These are phyloP conservation scores for Planoprotostelium fungivorum DNA, from an alignment of 78 protist genomes.

Conservation along the genomic window DNA sequence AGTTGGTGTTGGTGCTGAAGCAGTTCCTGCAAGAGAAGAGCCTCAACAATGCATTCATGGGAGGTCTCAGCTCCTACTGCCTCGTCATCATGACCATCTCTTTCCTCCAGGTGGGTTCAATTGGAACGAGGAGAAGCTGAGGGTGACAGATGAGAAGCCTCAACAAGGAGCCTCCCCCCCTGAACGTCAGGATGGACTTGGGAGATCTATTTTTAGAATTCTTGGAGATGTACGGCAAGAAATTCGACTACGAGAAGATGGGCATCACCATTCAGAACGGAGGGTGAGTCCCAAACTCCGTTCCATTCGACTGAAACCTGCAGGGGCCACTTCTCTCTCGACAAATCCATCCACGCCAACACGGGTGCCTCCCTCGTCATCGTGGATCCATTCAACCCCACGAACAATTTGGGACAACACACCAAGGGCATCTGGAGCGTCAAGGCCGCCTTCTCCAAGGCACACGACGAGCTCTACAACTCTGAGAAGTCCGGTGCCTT, in stretches of 20 bases:
- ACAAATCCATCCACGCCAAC: neutral
- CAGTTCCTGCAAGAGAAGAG: constrained; percentile 14
- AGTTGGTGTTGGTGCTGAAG: constrained; percentile 17
- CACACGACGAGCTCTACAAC: neutral
- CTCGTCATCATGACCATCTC: constrained; percentile 3
- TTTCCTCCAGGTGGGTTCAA: neutral
- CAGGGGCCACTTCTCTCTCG: neutral
- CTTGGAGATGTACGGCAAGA: neutral
- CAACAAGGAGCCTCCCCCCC: neutral
- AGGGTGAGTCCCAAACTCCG: neutral
- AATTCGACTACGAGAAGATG: neutral
- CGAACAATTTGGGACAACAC: neutral
- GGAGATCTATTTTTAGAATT: neutral
- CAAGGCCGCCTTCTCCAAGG: neutral
- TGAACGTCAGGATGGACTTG: neutral
- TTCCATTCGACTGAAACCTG: neutral
- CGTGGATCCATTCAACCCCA: neutral
- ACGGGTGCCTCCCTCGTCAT: neutral
- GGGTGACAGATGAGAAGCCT: too few species aligned
- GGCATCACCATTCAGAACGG: neutral
- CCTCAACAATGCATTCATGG: constrained; percentile 13
- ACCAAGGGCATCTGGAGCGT: neutral
- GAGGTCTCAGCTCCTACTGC: constrained; percentile 24
- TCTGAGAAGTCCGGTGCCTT: neutral
- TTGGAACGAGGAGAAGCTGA: too few species aligned